Base-by-base conservation (phyloP, 192 early-diverging fungal species). In the Backusella sp. region DNA sequence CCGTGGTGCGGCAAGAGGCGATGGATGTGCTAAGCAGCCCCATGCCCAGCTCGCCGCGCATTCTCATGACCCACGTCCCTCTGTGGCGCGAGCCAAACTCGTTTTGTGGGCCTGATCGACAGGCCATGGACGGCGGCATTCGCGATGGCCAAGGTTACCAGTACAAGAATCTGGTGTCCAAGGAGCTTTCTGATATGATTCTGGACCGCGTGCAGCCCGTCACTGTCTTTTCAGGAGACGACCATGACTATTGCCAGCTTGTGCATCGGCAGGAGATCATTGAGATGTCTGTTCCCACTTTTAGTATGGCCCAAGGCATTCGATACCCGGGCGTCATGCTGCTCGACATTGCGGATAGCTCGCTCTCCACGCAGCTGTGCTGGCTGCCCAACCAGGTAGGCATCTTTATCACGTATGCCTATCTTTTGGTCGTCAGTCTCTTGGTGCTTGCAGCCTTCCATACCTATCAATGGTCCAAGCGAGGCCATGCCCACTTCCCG, bases 1-100 rank as follows among this genome's bases (percentile, higher is more conserved):
- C 82, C 0, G 37, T 72, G 14, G 82, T 89, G 5, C 86, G 83
- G 21, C 42, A 89, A 35, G 84, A 85, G 7, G 87, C 89, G 0
- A 79, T 83, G 34, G 67, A 82, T 32, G 90, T 93, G 28, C 70
- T 94, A 19, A 66, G 83, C 8, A 70, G 73, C 7, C 34, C 32
- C 0, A 32, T 76, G 1, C 46, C 65, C 3, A 36, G 41, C 5
- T 46, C 49, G 1, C 86, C 86, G 2, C 76, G 90, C 0, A 90
- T 99, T 42, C 80, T 99, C 1, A 86, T 97, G 62, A 89, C 95
- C 0, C 97, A 99, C 77, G 90, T 99, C 6, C 97, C 97, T 0
- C 79, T 97, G 32, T 93, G 88, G 74, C 90, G 97, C 1, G 89
- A 89, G 0, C 77, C 88, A 12, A 82, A 81, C 9, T 86, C 92